These are phyloP conservation scores for Tuctoria greenei DNA, from an alignment of 176 grass and related monocot genomes.

Conservation along the genomic window DNA sequence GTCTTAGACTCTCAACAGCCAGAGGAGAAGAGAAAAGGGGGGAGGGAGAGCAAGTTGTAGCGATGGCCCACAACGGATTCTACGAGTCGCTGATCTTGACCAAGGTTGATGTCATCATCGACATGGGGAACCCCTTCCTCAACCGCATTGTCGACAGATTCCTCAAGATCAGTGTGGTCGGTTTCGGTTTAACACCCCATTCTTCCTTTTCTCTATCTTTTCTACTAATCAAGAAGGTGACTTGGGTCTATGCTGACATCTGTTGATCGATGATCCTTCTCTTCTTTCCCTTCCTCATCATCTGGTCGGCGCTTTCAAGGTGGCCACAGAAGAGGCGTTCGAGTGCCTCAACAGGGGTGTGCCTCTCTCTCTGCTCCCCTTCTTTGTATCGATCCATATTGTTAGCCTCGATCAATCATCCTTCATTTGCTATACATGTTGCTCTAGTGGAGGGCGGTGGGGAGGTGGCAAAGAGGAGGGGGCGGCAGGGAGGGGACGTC, in stretches of 20 bases:
- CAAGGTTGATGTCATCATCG: constrained; percentile 54
- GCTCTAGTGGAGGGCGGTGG: too few species aligned
- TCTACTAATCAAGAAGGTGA: not conserved
- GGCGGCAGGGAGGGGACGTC: too few species aligned
- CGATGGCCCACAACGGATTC: constrained; percentile 55
- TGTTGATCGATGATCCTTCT: not conserved
- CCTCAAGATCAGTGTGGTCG: constrained; percentile 84
- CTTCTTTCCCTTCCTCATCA: not conserved
- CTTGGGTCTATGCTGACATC: not conserved
- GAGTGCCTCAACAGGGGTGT: constrained; percentile 67
- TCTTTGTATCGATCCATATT: too few species aligned
- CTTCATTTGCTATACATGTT: too few species aligned
- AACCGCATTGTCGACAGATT: constrained; percentile 92
- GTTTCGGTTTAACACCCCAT: not conserved
- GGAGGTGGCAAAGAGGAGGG: too few species aligned
- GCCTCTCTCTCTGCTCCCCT: too few species aligned
- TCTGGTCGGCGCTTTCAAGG: constrained; percentile 80
- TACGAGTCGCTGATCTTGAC: constrained; percentile 40
- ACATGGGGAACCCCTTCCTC: constrained; percentile 75
- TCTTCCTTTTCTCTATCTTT: too few species aligned
- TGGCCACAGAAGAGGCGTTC: constrained; percentile 72
- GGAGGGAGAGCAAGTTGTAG: too few species aligned
- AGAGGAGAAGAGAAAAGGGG: not conserved
- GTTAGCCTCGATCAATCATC: too few species aligned
- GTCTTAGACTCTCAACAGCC: too few species aligned